Conservation (phyloP, 1,284 basidiomycete species). For the Trametes pubescens region DNA sequence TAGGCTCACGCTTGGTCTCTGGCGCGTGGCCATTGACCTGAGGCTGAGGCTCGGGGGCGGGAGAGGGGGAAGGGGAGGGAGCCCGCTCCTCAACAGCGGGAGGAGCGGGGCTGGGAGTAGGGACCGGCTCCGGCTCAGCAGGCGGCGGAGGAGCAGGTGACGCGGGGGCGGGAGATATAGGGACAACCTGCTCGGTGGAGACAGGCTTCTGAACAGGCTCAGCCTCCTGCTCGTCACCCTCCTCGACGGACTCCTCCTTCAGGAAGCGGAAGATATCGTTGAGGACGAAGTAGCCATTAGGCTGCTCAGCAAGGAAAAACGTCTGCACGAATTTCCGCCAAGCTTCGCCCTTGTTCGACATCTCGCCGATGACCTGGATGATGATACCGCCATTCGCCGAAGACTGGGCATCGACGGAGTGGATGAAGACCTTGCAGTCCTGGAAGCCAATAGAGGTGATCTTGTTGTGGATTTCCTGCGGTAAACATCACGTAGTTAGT, state of each 20-base stretch:
- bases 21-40: slow-evolving; percentile 38
- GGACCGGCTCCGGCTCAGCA: slow-evolving; percentile 46
- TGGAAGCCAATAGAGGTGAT: slow-evolving; percentile 94
- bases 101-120: slow-evolving; percentile 31
- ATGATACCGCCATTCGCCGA: slow-evolving; percentile 96
- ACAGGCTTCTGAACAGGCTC: slow-evolving; percentile 41
- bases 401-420: slow-evolving; percentile 93
- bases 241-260: slow-evolving; percentile 91
- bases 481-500: slow-evolving; percentile 2
- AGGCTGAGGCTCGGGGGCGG: slow-evolving; percentile 41
- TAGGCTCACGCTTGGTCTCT: slow-evolving; percentile 46
- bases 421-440: slow-evolving; percentile 98
- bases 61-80: slow-evolving; percentile 43
- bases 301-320: slow-evolving; percentile 99
- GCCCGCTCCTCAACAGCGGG: slow-evolving; percentile 46
- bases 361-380: slow-evolving; percentile 99
- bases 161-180: slow-evolving; percentile 37
- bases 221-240: slow-evolving; percentile 66
- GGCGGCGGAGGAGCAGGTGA: slow-evolving; percentile 40
- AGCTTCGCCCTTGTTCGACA: slow-evolving; percentile 89
- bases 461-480: slow-evolving; percentile 98
- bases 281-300: slow-evolving; percentile 98
- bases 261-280: slow-evolving; percentile 99
- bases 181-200: slow-evolving; percentile 27
- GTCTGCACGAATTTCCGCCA: slow-evolving; percentile 99